These are phyloP conservation scores for Cucumis sativus DNA, from an alignment of 306 rosid genomes.

Conservation along the genomic window DNA sequence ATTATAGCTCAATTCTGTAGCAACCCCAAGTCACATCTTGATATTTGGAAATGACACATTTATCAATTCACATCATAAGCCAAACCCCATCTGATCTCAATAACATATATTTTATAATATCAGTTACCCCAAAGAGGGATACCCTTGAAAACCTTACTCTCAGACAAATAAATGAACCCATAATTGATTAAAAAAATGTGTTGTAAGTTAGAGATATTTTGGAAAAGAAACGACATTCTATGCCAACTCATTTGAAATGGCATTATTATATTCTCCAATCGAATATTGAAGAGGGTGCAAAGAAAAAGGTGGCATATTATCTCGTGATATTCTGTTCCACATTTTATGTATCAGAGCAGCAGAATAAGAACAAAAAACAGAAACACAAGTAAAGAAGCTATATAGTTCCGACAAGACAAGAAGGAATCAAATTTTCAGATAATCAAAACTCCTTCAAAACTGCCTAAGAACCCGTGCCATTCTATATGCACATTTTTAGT, in stretches of 20 bases:
- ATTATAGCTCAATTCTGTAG: not conserved
- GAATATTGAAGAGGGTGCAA: not conserved
- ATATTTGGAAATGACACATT: not conserved
- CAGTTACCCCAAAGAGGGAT: not conserved
- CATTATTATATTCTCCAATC: not conserved
- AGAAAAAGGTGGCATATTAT: not conserved
- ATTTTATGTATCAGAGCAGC: not conserved
- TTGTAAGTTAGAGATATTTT: not conserved
- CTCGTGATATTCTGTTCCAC: constrained; percentile 1
- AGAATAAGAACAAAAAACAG: not conserved
- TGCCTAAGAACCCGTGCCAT: not conserved
- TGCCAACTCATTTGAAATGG: not conserved
- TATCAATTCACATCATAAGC: not conserved
- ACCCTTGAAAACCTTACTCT: not conserved
- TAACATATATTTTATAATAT: not conserved
- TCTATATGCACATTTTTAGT: not conserved
- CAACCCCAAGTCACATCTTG: not conserved
- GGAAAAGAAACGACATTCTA: not conserved
- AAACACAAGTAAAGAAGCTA: not conserved
- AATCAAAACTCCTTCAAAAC: not conserved
- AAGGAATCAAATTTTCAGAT: not conserved
- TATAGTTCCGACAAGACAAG: not conserved
- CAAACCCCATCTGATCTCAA: not conserved
- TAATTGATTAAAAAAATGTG: not conserved
- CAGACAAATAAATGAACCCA: not conserved